Evolutionary conservation across 2,329 filamentous ascomycete species (phyloP), one percentile per base, ranked within the genome.

Genomic region (Pyrenophora teres): DNA sequence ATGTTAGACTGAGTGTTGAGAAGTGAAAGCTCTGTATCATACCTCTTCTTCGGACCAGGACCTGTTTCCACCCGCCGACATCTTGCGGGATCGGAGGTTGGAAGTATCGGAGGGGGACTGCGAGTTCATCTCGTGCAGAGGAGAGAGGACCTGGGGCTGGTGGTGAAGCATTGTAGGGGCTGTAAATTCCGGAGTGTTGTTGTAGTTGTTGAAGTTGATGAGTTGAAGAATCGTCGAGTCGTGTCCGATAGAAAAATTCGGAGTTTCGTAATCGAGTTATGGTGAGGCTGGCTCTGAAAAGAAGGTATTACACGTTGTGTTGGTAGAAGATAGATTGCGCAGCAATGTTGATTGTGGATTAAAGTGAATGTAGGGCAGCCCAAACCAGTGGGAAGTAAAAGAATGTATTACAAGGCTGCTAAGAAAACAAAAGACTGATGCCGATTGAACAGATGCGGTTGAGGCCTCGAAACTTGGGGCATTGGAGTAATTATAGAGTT

Each of bases 11-110:
- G 6, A 18, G 25, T 19, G n/a, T 0, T 35, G 16, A 6, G 9
- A 0, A 35, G 3, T 18, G n/a, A 18, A 31, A 27, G 25, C 15
- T 39, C 19, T 43, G 37, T 1, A 6, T 32, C 81, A 64, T 80
- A 91, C 89, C 85, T 92, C 89, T 74, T 92, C 89, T 72, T 92
- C 89, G 58, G 88, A 92, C 89, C 89, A 93, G 50, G 89, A 89
- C 72, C 89, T 82, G 64, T 89, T 88, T 62, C 89, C 88, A 59
- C 88, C 87, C 43, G 87, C 88, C 53, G 87, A 82, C 56, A 82
- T 76, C 77, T 88, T 90, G 56, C 87, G 82, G 70, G 81, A 84
- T 76, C 89, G 88, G 77, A 68, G 87, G 77, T 47, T 83, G 80
- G 70, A 68, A 21, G 57, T 37, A 50, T 65, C 61, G 12, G 19